Base-by-base conservation (phyloP, 2,329 filamentous ascomycete genomes). In the Ceratocystis harringtonii region DNA sequence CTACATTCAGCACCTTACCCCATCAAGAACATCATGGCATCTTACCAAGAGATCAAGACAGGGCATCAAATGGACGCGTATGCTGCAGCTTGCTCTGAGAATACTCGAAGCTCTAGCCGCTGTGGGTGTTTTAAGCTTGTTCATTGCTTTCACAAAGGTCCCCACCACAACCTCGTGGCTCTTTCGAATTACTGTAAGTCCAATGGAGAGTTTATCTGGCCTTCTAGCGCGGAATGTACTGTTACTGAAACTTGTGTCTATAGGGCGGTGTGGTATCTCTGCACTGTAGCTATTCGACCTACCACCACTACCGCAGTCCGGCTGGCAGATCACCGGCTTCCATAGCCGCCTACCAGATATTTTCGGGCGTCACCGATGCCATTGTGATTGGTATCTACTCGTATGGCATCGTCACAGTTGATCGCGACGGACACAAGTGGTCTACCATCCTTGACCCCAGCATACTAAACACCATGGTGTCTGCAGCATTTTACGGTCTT, bases 341-440 rank as follows among this genome's bases (percentile, higher is more conserved):
- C 25, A 89, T 90, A 19, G 86, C 90, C 15, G 92, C 90, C 69
- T 97, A 97, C 75, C 90, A 95, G 75, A 76, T 94, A 66, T 97
- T 96, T 73, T 84, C 91, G 2, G 80, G 83, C 10, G 76, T 90
- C 55, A 82, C 88, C 52, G 92, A 97, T 73, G 71, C 84, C 15
- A 76, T 76, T 10, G 75, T 81, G 57, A 69, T 82, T 30, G 78
- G 81, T 7, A 75, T 86, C 45, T 87, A 83, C 71, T 77, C 78
- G 5, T 86, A 83, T 68, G 80, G 80, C 5, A 78, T 77, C 2
- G 72, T 81, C 58, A 74, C 77, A 5, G 75, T 77, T 10, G 74
- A 77, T 61, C 77, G 76, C 63, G 76, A 80, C 44, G 74, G 77
- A 44, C 65, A 65, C 0, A 69, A 69, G 6, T 96, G 92, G 91